phyloP scores from a whole-genome alignment of 2,329 filamentous ascomycete genomes.

The Dendrostoma leiphaemia region DNA sequence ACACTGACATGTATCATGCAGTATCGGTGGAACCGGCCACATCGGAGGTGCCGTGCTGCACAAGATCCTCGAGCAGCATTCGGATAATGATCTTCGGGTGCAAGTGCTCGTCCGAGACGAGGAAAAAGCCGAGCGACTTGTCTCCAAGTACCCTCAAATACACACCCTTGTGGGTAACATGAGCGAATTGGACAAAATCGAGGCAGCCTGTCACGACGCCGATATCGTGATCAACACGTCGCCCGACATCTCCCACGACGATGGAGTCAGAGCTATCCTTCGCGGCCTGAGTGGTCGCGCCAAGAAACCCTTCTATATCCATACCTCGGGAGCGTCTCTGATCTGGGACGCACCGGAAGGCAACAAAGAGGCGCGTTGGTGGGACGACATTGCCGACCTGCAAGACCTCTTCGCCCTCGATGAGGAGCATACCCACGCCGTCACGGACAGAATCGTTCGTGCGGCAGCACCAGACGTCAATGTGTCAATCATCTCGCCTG shows the following conservation, averaged over 20 bases:
- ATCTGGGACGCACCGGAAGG: constrained; percentile 21
- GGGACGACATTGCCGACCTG: constrained; percentile 22
- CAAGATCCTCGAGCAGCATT: constrained; percentile 14
- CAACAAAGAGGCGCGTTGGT: constrained; percentile 8
- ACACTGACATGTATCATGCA: constrained; percentile 21
- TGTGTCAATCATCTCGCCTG: constrained; percentile 21
- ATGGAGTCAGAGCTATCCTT: constrained; percentile 13
- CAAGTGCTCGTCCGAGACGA: constrained; percentile 16
- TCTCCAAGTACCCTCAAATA: constrained; percentile 17
- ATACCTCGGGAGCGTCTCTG: constrained; percentile 21
- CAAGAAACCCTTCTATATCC: constrained; percentile 19
- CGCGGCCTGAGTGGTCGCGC: constrained; percentile 3
- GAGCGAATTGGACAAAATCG: constrained; percentile 1
- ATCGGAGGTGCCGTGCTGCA: constrained; percentile 22
- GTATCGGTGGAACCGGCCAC: constrained; percentile 27
- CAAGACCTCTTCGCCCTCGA: constrained; percentile 14
- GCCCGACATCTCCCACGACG: constrained; percentile 21
- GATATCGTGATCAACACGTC: constrained; percentile 22
- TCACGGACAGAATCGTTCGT: constrained; percentile 20
- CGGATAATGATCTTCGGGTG: constrained; percentile 6
- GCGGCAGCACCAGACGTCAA: constrained; percentile 14
- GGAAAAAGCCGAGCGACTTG: constrained; percentile 15
- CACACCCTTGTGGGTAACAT: constrained; percentile 17
- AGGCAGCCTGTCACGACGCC: constrained; percentile 13
- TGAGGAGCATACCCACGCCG: constrained; percentile 19